These are phyloP conservation scores for Exophiala lecanii-corni DNA, from an alignment of 2,329 filamentous ascomycete genomes.

Conservation along the genomic window DNA sequence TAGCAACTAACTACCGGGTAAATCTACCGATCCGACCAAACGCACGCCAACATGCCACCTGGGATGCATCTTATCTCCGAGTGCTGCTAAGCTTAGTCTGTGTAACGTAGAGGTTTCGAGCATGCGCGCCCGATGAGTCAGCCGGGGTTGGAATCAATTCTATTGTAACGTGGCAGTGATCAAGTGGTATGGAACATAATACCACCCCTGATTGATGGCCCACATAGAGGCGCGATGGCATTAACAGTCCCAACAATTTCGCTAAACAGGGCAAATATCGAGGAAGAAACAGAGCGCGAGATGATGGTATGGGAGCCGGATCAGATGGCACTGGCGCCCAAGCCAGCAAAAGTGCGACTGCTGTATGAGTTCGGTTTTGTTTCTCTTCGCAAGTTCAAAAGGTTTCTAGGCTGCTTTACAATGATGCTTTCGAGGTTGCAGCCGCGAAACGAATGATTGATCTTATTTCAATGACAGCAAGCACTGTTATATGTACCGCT, in stretches of 20 bases:
- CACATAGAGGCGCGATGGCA: background rate
- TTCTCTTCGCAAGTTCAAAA: background rate
- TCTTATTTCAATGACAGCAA: too few species aligned
- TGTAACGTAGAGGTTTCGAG: background rate
- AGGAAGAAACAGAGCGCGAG: background rate
- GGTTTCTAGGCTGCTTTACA: background rate
- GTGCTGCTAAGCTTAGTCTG: too few species aligned
- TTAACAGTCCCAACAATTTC: background rate
- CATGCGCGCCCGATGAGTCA: background rate
- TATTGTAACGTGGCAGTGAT: background rate
- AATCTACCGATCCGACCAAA: too few species aligned
- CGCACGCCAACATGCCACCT: too few species aligned
- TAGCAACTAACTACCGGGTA: too few species aligned
- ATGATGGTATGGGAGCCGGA: background rate
- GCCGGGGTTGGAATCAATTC: background rate
- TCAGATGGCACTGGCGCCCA: background rate
- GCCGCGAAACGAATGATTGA: too few species aligned
- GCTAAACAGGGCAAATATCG: background rate
- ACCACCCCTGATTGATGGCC: background rate
- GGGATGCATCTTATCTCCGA: too few species aligned
- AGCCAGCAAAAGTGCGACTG: background rate
- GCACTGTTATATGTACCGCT: too few species aligned
- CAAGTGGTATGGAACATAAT: background rate
- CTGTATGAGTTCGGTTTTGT: background rate
- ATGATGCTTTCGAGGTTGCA: background rate